phyloP scores from a whole-genome alignment of 1,139 yeast genomes.

The Debaryomyces udenii region DNA sequence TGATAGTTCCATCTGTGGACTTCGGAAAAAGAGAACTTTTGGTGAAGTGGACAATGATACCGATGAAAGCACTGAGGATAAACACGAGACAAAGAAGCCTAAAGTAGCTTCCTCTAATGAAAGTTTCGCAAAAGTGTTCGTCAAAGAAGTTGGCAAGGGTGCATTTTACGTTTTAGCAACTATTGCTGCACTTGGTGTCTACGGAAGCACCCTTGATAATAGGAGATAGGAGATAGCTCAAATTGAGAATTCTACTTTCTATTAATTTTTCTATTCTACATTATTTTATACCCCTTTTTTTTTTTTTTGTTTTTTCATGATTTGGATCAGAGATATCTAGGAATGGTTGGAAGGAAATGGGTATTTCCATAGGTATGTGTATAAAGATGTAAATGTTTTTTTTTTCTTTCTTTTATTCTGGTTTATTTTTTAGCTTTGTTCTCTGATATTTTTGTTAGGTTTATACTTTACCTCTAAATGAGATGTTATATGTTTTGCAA shows the following conservation, averaged over 20 bases:
- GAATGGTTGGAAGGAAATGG: no score
- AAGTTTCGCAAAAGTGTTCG: slow-evolving; percentile 21
- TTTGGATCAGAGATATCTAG: background rate
- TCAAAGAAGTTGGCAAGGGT: slow-evolving; percentile 41
- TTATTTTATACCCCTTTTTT: background rate
- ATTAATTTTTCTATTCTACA: background rate
- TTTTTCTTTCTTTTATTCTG: background rate
- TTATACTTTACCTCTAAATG: no score
- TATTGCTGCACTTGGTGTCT: slow-evolving; percentile 41
- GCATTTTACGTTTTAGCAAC: slow-evolving; percentile 38
- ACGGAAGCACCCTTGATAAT: slow-evolving; percentile 29
- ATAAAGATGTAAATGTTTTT: no score
- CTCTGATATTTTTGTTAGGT: background rate
- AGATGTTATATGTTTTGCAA: no score
- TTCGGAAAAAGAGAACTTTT: slow-evolving; percentile 4
- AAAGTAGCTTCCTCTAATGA: background rate
- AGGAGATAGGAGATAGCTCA: slow-evolving; percentile 6
- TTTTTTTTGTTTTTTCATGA: background rate
- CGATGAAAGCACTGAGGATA: slow-evolving; percentile 8
- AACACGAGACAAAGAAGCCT: slow-evolving; percentile 3
- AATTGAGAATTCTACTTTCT: no score
- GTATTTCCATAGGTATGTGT: no score
- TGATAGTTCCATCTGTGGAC: background rate
- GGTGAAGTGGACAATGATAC: slow-evolving; percentile 10
- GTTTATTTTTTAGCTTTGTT: background rate